Evolutionary conservation across 2,329 filamentous ascomycete genomes (phyloP), one percentile per base, ranked within the genome.

Genomic region (Fusarium papillatum): DNA sequence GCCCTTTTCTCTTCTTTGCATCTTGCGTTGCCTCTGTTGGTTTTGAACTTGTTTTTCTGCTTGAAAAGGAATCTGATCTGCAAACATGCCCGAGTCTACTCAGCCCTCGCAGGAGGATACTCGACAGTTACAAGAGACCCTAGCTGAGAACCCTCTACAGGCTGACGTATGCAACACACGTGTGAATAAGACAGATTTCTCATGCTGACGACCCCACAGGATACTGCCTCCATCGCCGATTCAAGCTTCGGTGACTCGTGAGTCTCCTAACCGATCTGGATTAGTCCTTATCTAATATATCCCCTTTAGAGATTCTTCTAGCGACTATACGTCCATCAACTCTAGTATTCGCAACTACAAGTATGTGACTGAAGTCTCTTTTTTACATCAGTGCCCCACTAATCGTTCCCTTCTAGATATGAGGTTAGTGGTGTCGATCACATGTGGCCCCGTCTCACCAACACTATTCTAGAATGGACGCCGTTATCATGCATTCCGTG

Each of bases 401-500:
- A 8, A 55, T 36, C 7, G 7, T 29, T 16, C 13, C 0, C 1
- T 7, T 17, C 3, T 9, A 75, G 73, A 75, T 76, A 73, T 36
- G 70, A 75, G 48, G 73, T 75, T 38, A 3, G 8, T 4, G 0
- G 9, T 1, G 7, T 3, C 5, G 17, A 14, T 29, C 2, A 1
- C n/a, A 13, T 0, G n/a, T 26, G 6, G 5, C 11, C 1, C 6
- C 7, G 7, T 4, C 0, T 29, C 73, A 16, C 73, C 22, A 55
- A 5, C 34, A 24, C 0, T 5, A 10, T 13, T n/a, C 3, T 43
- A 75, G 73, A 69, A 75, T 22, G 73, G 73, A 2, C 73, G 73
- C n/a, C 73, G 73, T 7, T 75, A 75, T 8, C 73, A 75, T 55
- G 73, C 73, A 19, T 75, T 75, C 31, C 73, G 75, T 2, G 73